These are phyloP conservation scores for Syzygium aromaticum DNA, from an alignment of 345 rosid genomes.

Conservation along the genomic window DNA sequence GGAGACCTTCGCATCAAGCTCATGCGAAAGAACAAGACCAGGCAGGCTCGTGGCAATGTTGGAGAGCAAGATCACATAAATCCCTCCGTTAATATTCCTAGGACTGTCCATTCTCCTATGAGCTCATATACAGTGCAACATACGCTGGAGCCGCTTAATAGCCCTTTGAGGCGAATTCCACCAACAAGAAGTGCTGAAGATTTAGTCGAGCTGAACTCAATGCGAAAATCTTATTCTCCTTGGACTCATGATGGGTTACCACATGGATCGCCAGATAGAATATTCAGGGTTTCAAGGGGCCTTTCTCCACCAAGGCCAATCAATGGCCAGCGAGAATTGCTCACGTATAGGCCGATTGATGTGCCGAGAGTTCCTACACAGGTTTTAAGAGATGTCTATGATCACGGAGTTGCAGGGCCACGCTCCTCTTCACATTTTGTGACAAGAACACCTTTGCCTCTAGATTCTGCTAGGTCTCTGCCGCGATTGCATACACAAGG, in stretches of 20 bases:
- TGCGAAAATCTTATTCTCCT: conserved; percentile 10
- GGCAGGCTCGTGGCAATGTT: not conserved
- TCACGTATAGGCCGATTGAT: conserved; percentile 6
- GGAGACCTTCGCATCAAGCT: conserved; percentile 12
- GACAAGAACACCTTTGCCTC: not conserved
- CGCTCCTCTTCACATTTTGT: not conserved
- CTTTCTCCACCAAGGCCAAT: conserved; percentile 12
- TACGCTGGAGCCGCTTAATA: conserved; percentile 8
- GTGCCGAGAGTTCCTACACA: not conserved
- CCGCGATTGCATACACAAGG: conserved; percentile 3
- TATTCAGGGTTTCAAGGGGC: not conserved
- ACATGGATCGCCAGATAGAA: conserved; percentile 22
- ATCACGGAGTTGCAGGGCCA: not conserved
- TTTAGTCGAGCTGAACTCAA: conserved; percentile 3
- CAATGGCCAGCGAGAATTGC: conserved; percentile 9
- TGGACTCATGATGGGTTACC: conserved; percentile 5
- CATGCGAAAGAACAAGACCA: conserved; percentile 15
- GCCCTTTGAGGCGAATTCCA: conserved; percentile 8
- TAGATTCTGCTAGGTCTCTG: conserved; percentile 7
- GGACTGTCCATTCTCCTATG: not conserved
- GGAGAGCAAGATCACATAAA: conserved; percentile 4
- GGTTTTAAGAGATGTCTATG: conserved; percentile 1
- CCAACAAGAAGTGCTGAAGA: conserved; percentile 7
- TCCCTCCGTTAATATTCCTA: not conserved
- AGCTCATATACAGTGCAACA: conserved; percentile 1